Percentiles rank a stretch among this genome's conserved stretches.
Evolutionary conservation across 495 filamentous ascomycete species (phyloP).

Genomic region (Aspergillus mulundensis): DNA sequence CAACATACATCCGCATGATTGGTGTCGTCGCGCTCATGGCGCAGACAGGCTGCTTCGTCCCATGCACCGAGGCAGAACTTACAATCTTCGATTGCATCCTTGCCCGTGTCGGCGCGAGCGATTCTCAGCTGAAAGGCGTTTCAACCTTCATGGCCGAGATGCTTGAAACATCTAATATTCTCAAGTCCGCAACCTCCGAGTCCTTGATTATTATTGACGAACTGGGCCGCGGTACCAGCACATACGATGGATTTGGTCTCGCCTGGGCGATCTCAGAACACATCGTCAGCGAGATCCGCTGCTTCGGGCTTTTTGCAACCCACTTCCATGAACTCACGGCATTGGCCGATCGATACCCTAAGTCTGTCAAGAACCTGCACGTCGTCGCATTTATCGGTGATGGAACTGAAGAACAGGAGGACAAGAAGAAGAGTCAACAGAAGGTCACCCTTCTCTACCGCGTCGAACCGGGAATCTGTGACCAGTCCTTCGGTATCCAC

Average conservation of each 20-base stretch:
- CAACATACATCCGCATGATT: constrained; percentile 96
- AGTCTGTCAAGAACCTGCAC: constrained; percentile 83
- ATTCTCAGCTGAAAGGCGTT: constrained; percentile 95
- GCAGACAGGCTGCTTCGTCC: constrained; percentile 95
- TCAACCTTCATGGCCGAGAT: constrained; percentile 99
- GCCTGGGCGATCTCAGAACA: constrained; percentile 99
- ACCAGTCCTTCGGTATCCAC: constrained; percentile 97
- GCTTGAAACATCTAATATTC: constrained; percentile 97
- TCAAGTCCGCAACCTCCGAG: constrained; percentile 92
- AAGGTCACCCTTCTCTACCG: constrained; percentile 91
- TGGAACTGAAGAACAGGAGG: constrained; percentile 20
- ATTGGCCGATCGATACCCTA: constrained; percentile 74
- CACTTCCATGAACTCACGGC: constrained; percentile 98
- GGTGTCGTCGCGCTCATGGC: constrained; percentile 98
- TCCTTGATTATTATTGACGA: constrained; percentile 98
- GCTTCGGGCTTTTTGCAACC: constrained; percentile 91
- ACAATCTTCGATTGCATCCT: constrained; percentile 98
- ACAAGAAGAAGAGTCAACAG: constrained; percentile 60
- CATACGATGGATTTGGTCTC: constrained; percentile 96
- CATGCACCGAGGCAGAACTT: constrained; percentile 82
- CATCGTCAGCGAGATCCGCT: constrained; percentile 91
- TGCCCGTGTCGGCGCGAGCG: constrained; percentile 89
- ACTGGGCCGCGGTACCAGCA: constrained; percentile 95
- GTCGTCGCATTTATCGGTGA: constrained; percentile 92
- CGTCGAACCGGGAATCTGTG: constrained; percentile 90